phyloP scores from a whole-genome alignment of 2,329 filamentous ascomycete species.

The Bipolaris victoriae region DNA sequence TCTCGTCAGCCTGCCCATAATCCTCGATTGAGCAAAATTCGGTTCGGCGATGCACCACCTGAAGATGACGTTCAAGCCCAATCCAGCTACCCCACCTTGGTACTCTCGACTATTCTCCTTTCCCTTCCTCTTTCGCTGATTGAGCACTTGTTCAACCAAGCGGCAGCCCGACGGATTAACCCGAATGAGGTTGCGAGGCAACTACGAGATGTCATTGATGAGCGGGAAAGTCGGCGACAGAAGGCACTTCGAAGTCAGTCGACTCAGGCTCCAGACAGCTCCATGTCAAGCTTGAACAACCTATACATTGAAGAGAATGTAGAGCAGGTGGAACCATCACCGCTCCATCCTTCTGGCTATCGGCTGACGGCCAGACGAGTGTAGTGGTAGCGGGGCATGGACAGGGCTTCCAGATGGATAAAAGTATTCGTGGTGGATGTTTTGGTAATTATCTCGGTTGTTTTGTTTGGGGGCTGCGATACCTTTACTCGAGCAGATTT shows the following conservation, averaged over 20 bases:
- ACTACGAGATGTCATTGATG: constrained; percentile 51
- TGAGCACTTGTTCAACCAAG: constrained; percentile 69
- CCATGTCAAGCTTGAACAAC: constrained; percentile 33
- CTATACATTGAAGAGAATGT: constrained; percentile 39
- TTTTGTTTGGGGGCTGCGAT: not conserved
- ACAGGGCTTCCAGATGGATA: not conserved
- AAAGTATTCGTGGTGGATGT: too few relatives aligned
- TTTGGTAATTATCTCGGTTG: too few relatives aligned
- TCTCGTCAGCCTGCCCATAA: constrained; percentile 51
- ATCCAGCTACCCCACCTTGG: constrained; percentile 51
- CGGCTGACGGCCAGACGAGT: constrained; percentile 33
- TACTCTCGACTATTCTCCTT: constrained; percentile 70
- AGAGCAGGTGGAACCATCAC: constrained; percentile 48
- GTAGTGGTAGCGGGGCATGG: constrained; percentile 11
- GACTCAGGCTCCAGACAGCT: constrained; percentile 28
- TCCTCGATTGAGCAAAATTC: constrained; percentile 67
- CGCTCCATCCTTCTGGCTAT: constrained; percentile 47
- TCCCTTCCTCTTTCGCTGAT: constrained; percentile 73
- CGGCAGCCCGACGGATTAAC: constrained; percentile 56
- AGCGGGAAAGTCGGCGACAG: constrained; percentile 52
- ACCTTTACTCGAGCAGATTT: not conserved
- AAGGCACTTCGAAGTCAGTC: constrained; percentile 37
- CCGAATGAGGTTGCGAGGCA: constrained; percentile 48
- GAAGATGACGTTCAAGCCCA: constrained; percentile 50
- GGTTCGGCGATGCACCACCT: constrained; percentile 70